Conservation (phyloP, 495 filamentous ascomycete species). For the Neurospora sp. region DNA sequence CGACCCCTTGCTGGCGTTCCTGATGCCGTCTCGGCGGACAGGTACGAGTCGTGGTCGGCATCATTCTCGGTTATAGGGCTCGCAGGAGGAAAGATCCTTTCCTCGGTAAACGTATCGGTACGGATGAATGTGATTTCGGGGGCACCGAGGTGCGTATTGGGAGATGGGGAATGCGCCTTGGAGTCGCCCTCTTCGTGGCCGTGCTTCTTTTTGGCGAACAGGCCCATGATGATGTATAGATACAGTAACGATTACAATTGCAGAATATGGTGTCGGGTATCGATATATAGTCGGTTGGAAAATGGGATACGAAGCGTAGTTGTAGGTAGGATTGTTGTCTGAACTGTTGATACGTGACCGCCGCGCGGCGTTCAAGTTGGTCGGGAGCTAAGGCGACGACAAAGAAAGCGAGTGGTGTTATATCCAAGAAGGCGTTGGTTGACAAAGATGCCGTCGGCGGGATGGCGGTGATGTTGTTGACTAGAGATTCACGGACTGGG, state of each 20-base stretch:
- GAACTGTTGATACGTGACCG: not conserved
- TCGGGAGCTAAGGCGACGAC: not conserved
- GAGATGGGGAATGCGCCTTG: constrained; percentile 21
- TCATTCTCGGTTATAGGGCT: constrained; percentile 27
- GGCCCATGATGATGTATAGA: not conserved
- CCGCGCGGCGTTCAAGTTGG: not conserved
- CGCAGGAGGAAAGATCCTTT: constrained; percentile 59
- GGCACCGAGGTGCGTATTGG: constrained; percentile 24
- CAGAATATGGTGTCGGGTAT: not conserved
- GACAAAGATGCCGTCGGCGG: not conserved
- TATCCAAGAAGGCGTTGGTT: not conserved
- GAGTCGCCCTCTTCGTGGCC: constrained; percentile 33
- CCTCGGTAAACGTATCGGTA: constrained; percentile 69
- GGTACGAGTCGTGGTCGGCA: constrained; percentile 17
- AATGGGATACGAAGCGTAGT: not conserved
- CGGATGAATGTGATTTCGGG: constrained; percentile 79
- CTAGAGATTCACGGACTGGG: not conserved
- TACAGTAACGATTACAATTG: not conserved
- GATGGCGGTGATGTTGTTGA: not conserved
- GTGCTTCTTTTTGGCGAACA: constrained; percentile 63
- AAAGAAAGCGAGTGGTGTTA: not conserved
- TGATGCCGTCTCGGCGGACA: constrained; percentile 22
- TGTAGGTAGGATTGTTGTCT: not conserved
- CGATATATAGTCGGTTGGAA: not conserved
- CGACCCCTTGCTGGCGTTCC: constrained; percentile 11